These are phyloP conservation scores for Salix udensis DNA, from an alignment of 345 rosid genomes.

Conservation along the genomic window DNA sequence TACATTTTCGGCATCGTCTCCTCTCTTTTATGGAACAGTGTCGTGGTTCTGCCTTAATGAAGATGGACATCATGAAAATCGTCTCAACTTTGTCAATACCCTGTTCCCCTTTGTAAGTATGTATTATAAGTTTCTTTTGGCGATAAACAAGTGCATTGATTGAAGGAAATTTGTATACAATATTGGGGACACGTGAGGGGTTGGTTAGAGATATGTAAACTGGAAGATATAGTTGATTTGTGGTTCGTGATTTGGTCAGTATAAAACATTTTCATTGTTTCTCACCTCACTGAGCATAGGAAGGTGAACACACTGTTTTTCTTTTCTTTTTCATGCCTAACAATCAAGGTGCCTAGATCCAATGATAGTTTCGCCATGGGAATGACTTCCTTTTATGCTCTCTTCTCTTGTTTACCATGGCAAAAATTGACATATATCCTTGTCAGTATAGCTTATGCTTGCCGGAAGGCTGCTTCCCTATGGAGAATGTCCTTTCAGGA, in stretches of 20 bases:
- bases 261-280: not conserved
- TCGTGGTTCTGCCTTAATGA: not conserved
- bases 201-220: not conserved
- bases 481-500: too few species aligned
- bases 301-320: too few species aligned
- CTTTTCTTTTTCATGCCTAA: too few species aligned
- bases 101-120: not conserved
- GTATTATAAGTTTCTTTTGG: not conserved
- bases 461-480: too few species aligned
- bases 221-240: not conserved
- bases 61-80: not conserved
- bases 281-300: not conserved
- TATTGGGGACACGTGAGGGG: not conserved
- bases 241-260: not conserved
- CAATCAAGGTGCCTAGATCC: too few species aligned
- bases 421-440: too few species aligned
- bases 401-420: too few species aligned
- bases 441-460: too few species aligned
- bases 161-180: not conserved
- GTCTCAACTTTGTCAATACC: not conserved
- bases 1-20: not conserved
- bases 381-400: too few species aligned
- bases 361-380: too few species aligned
- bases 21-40: not conserved
- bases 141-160: not conserved